Conservation (phyloP, 768 basidiomycete genomes). For the Austroboletus eburneus region DNA sequence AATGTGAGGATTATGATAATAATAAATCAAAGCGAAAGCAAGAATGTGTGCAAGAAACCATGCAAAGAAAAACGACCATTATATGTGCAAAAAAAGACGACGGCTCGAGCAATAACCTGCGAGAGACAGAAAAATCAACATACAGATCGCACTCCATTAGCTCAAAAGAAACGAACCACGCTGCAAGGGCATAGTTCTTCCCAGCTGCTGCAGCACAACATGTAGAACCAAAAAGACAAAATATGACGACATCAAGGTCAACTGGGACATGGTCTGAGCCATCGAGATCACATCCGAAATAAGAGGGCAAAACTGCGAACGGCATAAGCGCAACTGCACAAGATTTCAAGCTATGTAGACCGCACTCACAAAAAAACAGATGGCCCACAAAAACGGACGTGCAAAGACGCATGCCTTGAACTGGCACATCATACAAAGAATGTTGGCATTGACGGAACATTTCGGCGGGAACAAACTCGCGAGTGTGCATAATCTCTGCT, state of each 20-base stretch:
- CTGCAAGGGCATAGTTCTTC: slow-evolving; percentile 2
- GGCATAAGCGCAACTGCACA: not conserved
- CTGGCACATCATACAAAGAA: slow-evolving; percentile 5
- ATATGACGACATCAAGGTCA: slow-evolving; percentile 14
- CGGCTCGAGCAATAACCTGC: slow-evolving; percentile 5
- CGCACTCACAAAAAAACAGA: slow-evolving; percentile 21
- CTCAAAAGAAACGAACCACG: slow-evolving; percentile 3
- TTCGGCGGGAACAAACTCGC: not conserved
- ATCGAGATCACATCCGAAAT: slow-evolving; percentile 22
- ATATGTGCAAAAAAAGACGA: not conserved
- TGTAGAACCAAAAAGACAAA: slow-evolving; percentile 6
- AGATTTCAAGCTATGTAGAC: not conserved
- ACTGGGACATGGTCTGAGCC: slow-evolving; percentile 7
- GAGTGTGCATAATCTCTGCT: not conserved
- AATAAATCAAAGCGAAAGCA: no score
- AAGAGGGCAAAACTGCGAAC: slow-evolving; percentile 18
- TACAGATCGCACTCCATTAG: not conserved
- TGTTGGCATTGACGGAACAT: not conserved
- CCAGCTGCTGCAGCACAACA: slow-evolving; percentile 3
- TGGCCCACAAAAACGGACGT: slow-evolving; percentile 10
- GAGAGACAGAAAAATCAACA: not conserved
- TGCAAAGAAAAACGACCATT: not conserved
- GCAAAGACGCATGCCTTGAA: not conserved
- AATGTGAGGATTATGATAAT: no score
- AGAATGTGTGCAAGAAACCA: no score